phyloP scores from a whole-genome alignment of 768 basidiomycete genomes.

The Boletus sensibilis region DNA sequence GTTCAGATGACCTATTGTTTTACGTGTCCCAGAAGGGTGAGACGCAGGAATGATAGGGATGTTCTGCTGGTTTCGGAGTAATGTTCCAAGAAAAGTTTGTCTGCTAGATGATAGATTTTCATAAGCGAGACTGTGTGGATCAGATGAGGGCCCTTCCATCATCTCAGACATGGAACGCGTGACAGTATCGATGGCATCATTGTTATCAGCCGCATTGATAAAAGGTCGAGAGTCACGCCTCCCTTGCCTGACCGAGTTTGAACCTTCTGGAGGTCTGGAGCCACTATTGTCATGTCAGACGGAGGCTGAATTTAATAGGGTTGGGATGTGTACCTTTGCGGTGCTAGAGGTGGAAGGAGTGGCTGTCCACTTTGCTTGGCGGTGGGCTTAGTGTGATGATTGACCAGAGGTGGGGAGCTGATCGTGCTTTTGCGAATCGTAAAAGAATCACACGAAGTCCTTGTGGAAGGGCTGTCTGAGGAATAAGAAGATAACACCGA shows the following conservation, averaged over 20 bases:
- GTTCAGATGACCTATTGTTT: background rate
- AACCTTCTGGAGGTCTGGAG: background rate
- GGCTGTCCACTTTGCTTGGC: background rate
- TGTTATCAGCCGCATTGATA: background rate
- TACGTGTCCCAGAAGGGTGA: constrained; percentile 6
- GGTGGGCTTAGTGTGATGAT: constrained; percentile 9
- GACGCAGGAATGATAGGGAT: background rate
- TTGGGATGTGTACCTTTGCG: constrained; percentile 10
- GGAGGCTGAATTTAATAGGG: background rate
- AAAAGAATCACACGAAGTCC: background rate
- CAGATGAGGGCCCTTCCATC: background rate
- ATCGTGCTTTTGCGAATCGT: background rate
- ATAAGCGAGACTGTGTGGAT: background rate
- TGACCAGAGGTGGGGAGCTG: constrained; percentile 2
- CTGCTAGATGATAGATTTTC: constrained; percentile 2
- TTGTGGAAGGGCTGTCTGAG: background rate
- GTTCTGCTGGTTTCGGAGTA: background rate
- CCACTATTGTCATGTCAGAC: constrained; percentile 4
- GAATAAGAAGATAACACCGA: background rate
- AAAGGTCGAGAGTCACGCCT: background rate
- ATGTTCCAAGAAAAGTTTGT: background rate
- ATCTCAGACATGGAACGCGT: constrained; percentile 11
- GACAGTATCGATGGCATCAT: constrained; percentile 1
- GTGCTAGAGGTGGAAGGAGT: background rate
- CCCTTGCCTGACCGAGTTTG: background rate